Conservation (phyloP, 1,284 basidiomycete genomes). For the Uromyces viciae-fabae region DNA sequence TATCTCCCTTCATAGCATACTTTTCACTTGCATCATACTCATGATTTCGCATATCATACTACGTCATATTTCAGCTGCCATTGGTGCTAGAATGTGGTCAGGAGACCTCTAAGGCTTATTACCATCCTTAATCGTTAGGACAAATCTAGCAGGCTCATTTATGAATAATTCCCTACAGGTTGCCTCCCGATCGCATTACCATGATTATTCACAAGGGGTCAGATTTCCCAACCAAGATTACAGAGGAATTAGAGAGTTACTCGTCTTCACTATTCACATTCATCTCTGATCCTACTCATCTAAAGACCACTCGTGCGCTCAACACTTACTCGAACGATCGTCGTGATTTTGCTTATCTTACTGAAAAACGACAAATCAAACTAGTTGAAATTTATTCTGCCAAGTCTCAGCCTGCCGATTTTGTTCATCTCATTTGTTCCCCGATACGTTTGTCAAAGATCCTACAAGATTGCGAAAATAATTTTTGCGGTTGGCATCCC, state of each 20-base stretch:
- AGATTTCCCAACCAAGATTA: slow-evolving; percentile 8
- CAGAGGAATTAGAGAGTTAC: slow-evolving; percentile 16
- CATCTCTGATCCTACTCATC: slow-evolving; percentile 22
- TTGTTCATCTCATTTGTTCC: slow-evolving; percentile 32
- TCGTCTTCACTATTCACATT: slow-evolving; percentile 25
- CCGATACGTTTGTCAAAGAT: neutral
- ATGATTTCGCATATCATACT: neutral
- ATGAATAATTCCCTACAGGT: neutral
- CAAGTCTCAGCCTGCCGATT: neutral
- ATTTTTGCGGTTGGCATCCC: neutral
- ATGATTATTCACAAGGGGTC: slow-evolving; percentile 32
- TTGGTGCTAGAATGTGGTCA: slow-evolving; percentile 42
- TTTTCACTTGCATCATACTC: neutral
- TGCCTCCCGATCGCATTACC: slow-evolving; percentile 15
- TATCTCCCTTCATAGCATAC: neutral
- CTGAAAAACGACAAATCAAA: slow-evolving; percentile 19
- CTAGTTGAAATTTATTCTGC: neutral
- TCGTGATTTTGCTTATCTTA: slow-evolving; percentile 34
- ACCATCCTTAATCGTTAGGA: neutral
- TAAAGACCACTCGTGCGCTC: slow-evolving; percentile 16
- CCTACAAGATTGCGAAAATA: neutral
- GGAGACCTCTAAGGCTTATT: neutral
- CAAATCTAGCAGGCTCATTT: too few species aligned
- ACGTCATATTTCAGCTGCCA: neutral
- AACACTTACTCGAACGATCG: slow-evolving; percentile 28